Percentiles rank a stretch among this genome's conserved stretches.
These are phyloP conservation scores for Coemansia sp. DNA, from an alignment of 192 early-diverging fungal species.

Conservation along the genomic window DNA sequence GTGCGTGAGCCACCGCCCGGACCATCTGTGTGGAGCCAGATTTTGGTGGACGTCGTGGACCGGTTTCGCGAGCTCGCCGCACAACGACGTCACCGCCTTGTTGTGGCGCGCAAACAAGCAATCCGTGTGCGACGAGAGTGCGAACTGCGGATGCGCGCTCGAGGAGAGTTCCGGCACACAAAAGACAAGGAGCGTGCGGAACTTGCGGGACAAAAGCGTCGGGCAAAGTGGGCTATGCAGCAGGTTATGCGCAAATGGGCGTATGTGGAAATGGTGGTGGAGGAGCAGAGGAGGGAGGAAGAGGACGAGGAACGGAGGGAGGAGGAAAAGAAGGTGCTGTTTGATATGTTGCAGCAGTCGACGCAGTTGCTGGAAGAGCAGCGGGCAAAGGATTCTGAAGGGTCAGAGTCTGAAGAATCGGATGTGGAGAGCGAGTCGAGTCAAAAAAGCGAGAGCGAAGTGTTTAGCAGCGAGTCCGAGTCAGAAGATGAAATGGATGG, in stretches of 20 bases:
- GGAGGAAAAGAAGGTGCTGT: conserved; percentile 63
- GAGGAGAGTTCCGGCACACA: conserved; percentile 21
- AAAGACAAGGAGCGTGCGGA: conserved; percentile 27
- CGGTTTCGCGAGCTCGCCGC: conserved; percentile 24
- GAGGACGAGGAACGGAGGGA: conserved; percentile 59
- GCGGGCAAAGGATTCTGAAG: conserved; percentile 15
- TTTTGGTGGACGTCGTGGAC: conserved; percentile 24
- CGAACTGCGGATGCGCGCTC: conserved; percentile 20
- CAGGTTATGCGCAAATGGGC: conserved; percentile 72
- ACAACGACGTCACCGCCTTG: conserved; percentile 11
- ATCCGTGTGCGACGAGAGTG: conserved; percentile 23
- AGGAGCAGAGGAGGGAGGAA: conserved; percentile 58
- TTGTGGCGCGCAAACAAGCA: conserved; percentile 19
- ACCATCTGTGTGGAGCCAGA: conserved; percentile 22
- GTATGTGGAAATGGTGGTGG: conserved; percentile 60
- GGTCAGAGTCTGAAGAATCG: not conserved
- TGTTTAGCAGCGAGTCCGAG: conserved; percentile 9
- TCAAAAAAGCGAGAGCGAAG: not conserved
- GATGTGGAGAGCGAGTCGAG: not conserved
- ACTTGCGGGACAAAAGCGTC: conserved; percentile 18
- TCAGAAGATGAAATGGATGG: conserved; percentile 53
- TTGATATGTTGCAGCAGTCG: conserved; percentile 71
- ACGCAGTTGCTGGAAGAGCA: conserved; percentile 64
- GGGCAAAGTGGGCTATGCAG: conserved; percentile 66
- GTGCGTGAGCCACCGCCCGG: conserved; percentile 17